Conservation (phyloP, 495 filamentous ascomycete genomes). For the Talaromyces ruber region DNA sequence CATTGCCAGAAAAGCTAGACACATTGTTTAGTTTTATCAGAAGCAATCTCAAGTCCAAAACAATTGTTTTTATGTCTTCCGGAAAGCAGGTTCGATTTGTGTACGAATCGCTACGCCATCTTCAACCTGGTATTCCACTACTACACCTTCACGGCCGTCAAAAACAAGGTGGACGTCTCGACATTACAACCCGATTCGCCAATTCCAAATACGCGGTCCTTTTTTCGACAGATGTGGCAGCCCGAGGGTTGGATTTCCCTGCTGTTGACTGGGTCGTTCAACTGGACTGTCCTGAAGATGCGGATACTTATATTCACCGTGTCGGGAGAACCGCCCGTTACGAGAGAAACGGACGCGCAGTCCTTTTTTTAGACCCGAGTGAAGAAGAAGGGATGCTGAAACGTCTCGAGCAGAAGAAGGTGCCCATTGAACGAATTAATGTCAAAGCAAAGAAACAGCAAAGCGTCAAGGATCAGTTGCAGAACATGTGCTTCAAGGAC, state of each 20-base stretch:
- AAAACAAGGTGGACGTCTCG: slow-evolving; percentile 78
- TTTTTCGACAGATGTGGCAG: slow-evolving; percentile 92
- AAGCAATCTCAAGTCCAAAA: slow-evolving; percentile 81
- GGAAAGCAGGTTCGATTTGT: slow-evolving; percentile 96
- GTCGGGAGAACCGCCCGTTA: slow-evolving; percentile 94
- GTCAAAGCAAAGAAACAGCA: slow-evolving; percentile 84
- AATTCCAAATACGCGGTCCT: slow-evolving; percentile 73
- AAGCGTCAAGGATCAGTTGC: slow-evolving; percentile 71
- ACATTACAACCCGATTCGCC: slow-evolving; percentile 77
- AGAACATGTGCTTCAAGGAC: slow-evolving; percentile 91
- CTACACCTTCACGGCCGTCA: slow-evolving; percentile 92
- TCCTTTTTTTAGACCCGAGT: slow-evolving; percentile 84
- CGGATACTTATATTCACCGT: slow-evolving; percentile 94
- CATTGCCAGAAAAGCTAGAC: slow-evolving; percentile 80
- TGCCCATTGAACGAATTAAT: slow-evolving; percentile 76
- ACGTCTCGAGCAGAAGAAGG: slow-evolving; percentile 76
- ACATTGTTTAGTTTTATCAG: slow-evolving; percentile 88
- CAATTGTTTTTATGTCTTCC: slow-evolving; percentile 86
- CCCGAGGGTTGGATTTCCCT: slow-evolving; percentile 89
- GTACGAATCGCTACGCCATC: slow-evolving; percentile 83
- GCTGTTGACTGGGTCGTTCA: slow-evolving; percentile 98
- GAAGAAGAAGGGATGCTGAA: slow-evolving; percentile 83
- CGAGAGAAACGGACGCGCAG: slow-evolving; percentile 76
- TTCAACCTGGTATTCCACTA: slow-evolving; percentile 93
- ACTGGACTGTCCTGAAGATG: slow-evolving; percentile 89